Evolutionary conservation across 176 grass and related monocot species (phyloP).

Genomic region (Pontederia crassipes): DNA sequence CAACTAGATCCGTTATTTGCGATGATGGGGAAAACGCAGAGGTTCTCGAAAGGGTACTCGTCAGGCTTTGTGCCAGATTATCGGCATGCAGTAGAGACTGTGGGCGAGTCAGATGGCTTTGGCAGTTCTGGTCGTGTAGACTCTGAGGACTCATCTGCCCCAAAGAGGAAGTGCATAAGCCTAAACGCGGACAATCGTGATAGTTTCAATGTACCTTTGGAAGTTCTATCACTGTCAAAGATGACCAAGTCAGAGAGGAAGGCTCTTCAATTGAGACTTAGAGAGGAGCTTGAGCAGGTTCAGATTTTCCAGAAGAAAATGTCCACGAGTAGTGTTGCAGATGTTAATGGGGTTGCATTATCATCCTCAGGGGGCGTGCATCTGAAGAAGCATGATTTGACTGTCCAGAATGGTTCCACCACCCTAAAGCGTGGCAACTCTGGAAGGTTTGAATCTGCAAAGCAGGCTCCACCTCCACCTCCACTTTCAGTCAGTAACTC

Average conservation of each 20-base stretch:
- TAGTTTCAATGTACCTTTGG: slow-evolving; percentile 40
- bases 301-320: slow-evolving; percentile 42
- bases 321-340: slow-evolving; percentile 5
- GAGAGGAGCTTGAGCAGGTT: slow-evolving; percentile 45
- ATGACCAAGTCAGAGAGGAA: slow-evolving; percentile 57
- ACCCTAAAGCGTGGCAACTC: slow-evolving; percentile 35
- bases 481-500: slow-evolving; percentile 3
- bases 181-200: slow-evolving; percentile 45
- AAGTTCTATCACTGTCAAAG: slow-evolving; percentile 48
- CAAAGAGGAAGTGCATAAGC: slow-evolving; percentile 82
- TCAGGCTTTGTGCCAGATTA: neutral
- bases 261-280: slow-evolving; percentile 41
- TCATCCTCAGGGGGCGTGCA: slow-evolving; percentile 31
- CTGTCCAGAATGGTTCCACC: slow-evolving; percentile 7
- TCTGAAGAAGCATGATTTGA: slow-evolving; percentile 26
- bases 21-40: slow-evolving; percentile 10
- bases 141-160: slow-evolving; percentile 50
- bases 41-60: slow-evolving; percentile 1
- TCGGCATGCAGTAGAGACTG: slow-evolving; percentile 23
- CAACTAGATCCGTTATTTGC: slow-evolving; percentile 30
- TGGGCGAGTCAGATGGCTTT: slow-evolving; percentile 45
- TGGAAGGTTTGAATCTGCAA: slow-evolving; percentile 40
- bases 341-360: slow-evolving; percentile 23
- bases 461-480: slow-evolving; percentile 15
- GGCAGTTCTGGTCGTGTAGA: slow-evolving; percentile 46